Evolutionary conservation across 2,329 filamentous ascomycete genomes (phyloP), one percentile per base, ranked within the genome.

Genomic region (Xylaria hypoxylon): DNA sequence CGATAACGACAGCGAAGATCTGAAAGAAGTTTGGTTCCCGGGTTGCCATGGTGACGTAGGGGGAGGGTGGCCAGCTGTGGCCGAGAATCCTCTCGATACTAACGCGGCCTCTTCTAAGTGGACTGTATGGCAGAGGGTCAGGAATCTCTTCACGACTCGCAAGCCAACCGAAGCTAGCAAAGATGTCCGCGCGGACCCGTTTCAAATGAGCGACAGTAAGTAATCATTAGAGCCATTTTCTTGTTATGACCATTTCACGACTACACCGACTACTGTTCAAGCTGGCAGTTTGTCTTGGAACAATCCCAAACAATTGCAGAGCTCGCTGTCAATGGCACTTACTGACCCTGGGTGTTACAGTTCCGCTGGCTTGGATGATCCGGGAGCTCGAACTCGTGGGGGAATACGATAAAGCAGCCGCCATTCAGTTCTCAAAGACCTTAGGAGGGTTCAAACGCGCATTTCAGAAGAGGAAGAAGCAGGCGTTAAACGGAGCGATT

Each of bases 11-110:
- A 66, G 75, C 1, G 81, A 83, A 33, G 80, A 83, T 59, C 77
- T 85, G 64, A 81, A 82, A 53, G 85, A 87, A 67, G 83, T 87
- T 50, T 87, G 85, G 84, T 87, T 87, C 67, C 80, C 85, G 0
- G 85, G 85, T 1, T 82, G 82, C 60, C 85, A 87, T 62, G 81
- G 82, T 10, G 84, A 87, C 59, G 80, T 87, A 10, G 85, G 85
- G 1, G 85, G 85, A 0, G 85, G 85, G 0, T 87, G 84, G 81
- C 79, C 79, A 0, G 77, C 79, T 8, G 71, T 73, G 6, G 72
- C 60, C 3, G 70, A 70, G 28, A 53, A 72, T 28, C 71, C 73
- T 26, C 63, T 73, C 1, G 73, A 73, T 33, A 68, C 56, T 4
- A 67, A 73, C 4, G 67, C 71, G 13, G 61, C 74, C 2, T 75